Conservation (phyloP, 176 grass and related monocot genomes). For the Zea luxurians region DNA sequence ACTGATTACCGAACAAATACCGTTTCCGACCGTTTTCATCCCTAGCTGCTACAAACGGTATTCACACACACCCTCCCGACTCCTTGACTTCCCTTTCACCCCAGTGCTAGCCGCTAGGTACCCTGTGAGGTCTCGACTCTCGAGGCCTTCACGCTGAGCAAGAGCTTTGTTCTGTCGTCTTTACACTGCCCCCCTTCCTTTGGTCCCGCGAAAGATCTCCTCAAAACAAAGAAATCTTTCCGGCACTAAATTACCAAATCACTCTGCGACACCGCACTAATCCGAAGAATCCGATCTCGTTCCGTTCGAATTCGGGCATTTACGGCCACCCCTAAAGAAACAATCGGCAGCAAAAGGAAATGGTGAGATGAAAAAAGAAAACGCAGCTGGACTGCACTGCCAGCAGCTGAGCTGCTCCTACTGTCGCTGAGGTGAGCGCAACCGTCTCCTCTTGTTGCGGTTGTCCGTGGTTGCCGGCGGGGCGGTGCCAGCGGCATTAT, state of each 20-base stretch:
- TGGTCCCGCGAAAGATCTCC: slow-evolving; percentile 51
- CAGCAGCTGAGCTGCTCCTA: slow-evolving; percentile 37
- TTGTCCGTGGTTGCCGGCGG: slow-evolving; percentile 47
- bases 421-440: slow-evolving; percentile 49
- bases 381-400: slow-evolving; percentile 28
- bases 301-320: slow-evolving; percentile 1
- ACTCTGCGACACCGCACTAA: slow-evolving; percentile 44
- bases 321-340: slow-evolving; percentile 30
- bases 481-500: slow-evolving; percentile 34
- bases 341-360: slow-evolving; percentile 27
- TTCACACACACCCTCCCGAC: slow-evolving; percentile 35
- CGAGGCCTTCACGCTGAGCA: slow-evolving; percentile 27
- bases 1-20: too few relatives aligned
- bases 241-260: slow-evolving; percentile 52
- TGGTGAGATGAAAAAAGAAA: slow-evolving; percentile 38
- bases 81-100: slow-evolving; percentile 17
- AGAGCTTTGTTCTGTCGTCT: slow-evolving; percentile 39
- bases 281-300: slow-evolving; percentile 41
- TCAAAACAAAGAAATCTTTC: slow-evolving; percentile 64
- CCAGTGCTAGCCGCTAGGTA: not conserved
- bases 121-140: not conserved
- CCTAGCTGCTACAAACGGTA: slow-evolving; percentile 33
- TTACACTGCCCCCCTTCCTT: slow-evolving; percentile 40
- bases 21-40: too few relatives aligned
- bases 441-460: slow-evolving; percentile 63